Conservation (phyloP, 2,329 filamentous ascomycete species). For the Cladosporium colombiae region DNA sequence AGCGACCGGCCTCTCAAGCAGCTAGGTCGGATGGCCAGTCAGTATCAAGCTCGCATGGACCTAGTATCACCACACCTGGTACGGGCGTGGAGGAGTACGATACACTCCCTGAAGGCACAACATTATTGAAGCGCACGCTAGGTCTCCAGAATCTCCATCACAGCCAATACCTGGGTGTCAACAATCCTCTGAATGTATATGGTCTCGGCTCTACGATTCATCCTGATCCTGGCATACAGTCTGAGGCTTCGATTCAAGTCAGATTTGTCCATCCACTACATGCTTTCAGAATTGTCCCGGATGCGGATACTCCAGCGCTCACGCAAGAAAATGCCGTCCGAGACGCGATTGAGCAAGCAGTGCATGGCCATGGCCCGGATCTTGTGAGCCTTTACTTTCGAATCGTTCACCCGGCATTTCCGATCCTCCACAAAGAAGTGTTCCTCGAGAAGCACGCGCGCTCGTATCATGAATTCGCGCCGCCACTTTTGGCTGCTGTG, state of each 20-base stretch:
- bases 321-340: slow-evolving; percentile 48
- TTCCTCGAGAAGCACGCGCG: slow-evolving; percentile 63
- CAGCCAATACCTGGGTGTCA: slow-evolving; percentile 7
- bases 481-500: slow-evolving; percentile 60
- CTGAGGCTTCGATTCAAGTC: slow-evolving; percentile 37
- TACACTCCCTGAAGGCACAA: slow-evolving; percentile 5
- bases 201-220: not conserved
- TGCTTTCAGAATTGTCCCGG: slow-evolving; percentile 73
- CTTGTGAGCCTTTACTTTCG: slow-evolving; percentile 75
- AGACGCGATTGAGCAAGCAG: slow-evolving; percentile 69
- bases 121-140: not conserved
- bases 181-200: slow-evolving; percentile 8
- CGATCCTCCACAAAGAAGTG: slow-evolving; percentile 61
- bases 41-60: not conserved
- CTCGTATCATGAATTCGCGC: slow-evolving; percentile 60
- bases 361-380: slow-evolving; percentile 68
- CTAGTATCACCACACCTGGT: not conserved
- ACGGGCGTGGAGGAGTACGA: slow-evolving; percentile 9
- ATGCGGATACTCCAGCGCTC: slow-evolving; percentile 28
- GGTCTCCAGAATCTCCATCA: slow-evolving; percentile 6
- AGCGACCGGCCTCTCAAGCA: not conserved
- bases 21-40: not conserved
- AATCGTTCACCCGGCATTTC: slow-evolving; percentile 60
- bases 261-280: slow-evolving; percentile 73
- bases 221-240: not conserved